Percentiles rank a stretch among this genome's conserved stretches.
phyloP scores from a whole-genome alignment of 225 moss, liverwort and hornwort species.

The Pseudisothecium myosuroides region DNA sequence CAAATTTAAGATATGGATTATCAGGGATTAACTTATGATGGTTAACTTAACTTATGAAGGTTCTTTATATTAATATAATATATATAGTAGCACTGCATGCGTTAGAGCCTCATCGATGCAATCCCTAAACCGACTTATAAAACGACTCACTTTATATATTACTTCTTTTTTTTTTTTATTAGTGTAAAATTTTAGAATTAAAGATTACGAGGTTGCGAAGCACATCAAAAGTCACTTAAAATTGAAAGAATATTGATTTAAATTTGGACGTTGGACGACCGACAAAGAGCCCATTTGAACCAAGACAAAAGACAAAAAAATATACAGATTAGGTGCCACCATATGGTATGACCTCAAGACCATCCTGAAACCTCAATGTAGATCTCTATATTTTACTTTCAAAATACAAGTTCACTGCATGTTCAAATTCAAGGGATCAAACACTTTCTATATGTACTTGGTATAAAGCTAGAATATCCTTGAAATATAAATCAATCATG shows the following conservation, averaged over 20 bases:
- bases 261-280: accelerated
- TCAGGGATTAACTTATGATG: too few relatives aligned
- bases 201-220: neutral
- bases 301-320: neutral
- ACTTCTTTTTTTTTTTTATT: neutral
- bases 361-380: neutral
- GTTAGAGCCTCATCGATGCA: neutral
- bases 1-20: too few relatives aligned
- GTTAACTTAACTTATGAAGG: too few relatives aligned
- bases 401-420: neutral
- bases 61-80: neutral
- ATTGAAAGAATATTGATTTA: neutral
- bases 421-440: neutral
- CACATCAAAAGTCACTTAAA: neutral
- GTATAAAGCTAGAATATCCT: neutral
- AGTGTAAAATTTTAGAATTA: neutral
- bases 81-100: too few relatives aligned
- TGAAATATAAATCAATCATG: neutral
- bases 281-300: accelerated
- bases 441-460: neutral
- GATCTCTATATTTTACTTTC: neutral
- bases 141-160: neutral
- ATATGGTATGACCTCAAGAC: neutral
- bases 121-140: neutral
- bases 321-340: too few relatives aligned